Evolutionary conservation across 2,329 filamentous ascomycete species (phyloP), one percentile per base, ranked within the genome.

Genomic region (Stromatinia cepivora): DNA sequence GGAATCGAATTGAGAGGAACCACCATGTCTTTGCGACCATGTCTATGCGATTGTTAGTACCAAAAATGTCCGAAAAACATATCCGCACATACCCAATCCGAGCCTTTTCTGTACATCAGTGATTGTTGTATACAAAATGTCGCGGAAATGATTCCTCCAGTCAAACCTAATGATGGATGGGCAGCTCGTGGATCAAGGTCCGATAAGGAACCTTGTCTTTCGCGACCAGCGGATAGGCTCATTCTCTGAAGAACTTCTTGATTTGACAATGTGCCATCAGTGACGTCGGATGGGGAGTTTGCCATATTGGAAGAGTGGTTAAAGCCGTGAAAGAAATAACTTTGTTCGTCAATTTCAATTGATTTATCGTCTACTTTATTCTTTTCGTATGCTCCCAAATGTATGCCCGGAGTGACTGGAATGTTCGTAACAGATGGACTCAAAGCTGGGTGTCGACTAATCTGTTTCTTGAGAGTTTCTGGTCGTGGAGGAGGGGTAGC

Each of bases 1-100:
- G 13, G 93, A 94, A 79, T 97, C 93, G 81, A 96, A 96, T 46
- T 98, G 86, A 22, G 94, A 93, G 17, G 94, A 97, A 70, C 94
- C 94, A 68, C 94, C 94, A 71, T 91, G 90, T 36, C 94, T 91
- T 71, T 88, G 84, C 75, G 87, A 88, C 68, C 97, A 82, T 77
- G 92, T 88, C 92, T 94, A 73, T 39, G 66, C 48, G 13, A 54
- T 66, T 69, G 57, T 77, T 69, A 76, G 73, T 66, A 52, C 52
- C n/a, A 58, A 20, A 46, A 62, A 48, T n/a, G 2, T 25, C 28
- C 53, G 13, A 53, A 22, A 34, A 52, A 52, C n/a, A 39, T 39
- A 31, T 46, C 9, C 31, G 59, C 15, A 79, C 86, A 77, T 78
- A 89, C 87, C 88, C 88, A 90, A 74, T 89, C 85, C 69, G 83